Conservation (phyloP, 768 basidiomycete species). For the Boletellus ananas region DNA sequence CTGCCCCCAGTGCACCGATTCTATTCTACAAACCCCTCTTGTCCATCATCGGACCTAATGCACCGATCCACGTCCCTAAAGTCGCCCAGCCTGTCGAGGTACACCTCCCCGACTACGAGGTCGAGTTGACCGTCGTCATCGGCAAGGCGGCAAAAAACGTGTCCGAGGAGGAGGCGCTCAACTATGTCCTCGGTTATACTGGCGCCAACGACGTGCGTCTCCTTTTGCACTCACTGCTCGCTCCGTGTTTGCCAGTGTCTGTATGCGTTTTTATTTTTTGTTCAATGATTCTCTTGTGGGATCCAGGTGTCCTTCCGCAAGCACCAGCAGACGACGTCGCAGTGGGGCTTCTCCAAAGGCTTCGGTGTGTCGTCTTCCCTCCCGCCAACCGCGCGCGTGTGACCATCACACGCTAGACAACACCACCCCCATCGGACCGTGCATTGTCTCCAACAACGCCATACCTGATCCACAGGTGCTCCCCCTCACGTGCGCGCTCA, state of each 20-base stretch:
- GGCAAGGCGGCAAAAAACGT: constrained; percentile 81
- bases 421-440: constrained; percentile 71
- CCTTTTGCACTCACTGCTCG: neutral
- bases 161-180: constrained; percentile 72
- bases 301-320: constrained; percentile 68
- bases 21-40: constrained; percentile 78
- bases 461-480: constrained; percentile 67
- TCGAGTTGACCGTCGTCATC: constrained; percentile 77
- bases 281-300: neutral
- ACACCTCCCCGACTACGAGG: constrained; percentile 79
- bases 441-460: constrained; percentile 61
- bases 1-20: constrained; percentile 51
- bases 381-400: no score
- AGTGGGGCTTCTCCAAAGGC: constrained; percentile 87
- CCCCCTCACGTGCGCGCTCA: constrained; percentile 59
- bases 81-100: constrained; percentile 66
- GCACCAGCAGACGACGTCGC: constrained; percentile 74
- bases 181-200: constrained; percentile 84
- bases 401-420: constrained; percentile 21
- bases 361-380: constrained; percentile 51
- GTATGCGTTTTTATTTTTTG: neutral
- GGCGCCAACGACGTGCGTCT: constrained; percentile 67
- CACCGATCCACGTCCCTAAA: constrained; percentile 60
- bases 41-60: constrained; percentile 67
- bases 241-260: neutral